These are phyloP conservation scores for Aspergillus flavus DNA, from an alignment of 2,329 filamentous ascomycete species.

Conservation along the genomic window DNA sequence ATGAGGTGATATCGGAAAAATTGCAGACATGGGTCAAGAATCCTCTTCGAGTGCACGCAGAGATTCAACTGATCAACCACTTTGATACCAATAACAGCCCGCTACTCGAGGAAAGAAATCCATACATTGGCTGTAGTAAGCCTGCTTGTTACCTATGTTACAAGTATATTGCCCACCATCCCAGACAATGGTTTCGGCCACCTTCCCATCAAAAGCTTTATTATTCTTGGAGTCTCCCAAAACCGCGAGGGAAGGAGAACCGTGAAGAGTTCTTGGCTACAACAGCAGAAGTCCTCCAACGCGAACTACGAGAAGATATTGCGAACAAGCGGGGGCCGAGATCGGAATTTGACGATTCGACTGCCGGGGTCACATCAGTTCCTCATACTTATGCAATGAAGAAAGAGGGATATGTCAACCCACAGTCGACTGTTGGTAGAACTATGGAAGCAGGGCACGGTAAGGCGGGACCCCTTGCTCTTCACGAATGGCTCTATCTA, in stretches of 20 bases:
- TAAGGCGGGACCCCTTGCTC: neutral
- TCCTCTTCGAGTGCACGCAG: neutral
- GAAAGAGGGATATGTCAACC: neutral
- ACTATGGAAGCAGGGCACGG: fast-evolving
- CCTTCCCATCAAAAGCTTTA: neutral
- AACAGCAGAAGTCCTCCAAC: neutral
- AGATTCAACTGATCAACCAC: neutral
- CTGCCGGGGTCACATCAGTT: neutral
- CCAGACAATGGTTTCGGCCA: neutral
- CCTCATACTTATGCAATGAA: neutral
- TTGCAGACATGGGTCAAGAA: neutral
- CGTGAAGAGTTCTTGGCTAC: neutral
- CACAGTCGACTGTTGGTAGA: neutral
- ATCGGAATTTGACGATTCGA: neutral
- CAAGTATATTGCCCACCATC: neutral
- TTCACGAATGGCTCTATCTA: neutral
- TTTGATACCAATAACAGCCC: neutral
- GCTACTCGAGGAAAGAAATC: neutral
- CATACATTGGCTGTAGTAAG: neutral
- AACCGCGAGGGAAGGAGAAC: neutral
- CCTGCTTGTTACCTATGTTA: neutral
- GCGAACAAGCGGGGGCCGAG: neutral
- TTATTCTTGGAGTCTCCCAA: neutral
- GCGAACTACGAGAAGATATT: neutral
- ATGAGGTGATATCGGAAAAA: neutral